These are phyloP conservation scores for Scleroderma bovista DNA, from an alignment of 768 basidiomycete genomes.

Conservation along the genomic window DNA sequence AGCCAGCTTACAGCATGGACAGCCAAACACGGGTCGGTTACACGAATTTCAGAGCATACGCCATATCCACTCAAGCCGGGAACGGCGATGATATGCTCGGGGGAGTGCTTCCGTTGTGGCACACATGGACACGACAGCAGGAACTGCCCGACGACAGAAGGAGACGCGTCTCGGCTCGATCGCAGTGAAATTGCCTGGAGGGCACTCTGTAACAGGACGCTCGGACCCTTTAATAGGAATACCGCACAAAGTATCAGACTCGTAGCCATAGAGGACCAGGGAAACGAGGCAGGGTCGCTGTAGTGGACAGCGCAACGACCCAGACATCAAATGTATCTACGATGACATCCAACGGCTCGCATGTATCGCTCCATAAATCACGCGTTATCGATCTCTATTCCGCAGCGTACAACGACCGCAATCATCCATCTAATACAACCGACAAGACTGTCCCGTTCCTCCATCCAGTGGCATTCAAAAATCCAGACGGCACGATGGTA, in stretches of 20 bases:
- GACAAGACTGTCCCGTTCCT: neutral
- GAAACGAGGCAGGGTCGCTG: neutral
- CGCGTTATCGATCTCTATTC: neutral
- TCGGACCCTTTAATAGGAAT: neutral
- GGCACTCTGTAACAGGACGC: neutral
- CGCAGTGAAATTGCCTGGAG: neutral
- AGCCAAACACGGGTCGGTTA: neutral
- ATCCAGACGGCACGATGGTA: neutral
- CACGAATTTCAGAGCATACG: neutral
- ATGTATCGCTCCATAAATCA: neutral
- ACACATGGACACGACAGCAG: neutral
- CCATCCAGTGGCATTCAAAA: neutral
- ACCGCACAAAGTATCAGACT: neutral
- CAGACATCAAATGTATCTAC: neutral
- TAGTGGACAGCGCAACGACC: neutral
- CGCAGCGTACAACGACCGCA: neutral
- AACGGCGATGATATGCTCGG: neutral
- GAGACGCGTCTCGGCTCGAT: neutral
- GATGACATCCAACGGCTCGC: neutral
- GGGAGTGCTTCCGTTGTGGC: neutral
- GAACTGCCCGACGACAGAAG: neutral
- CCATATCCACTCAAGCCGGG: neutral
- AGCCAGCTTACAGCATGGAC: neutral
- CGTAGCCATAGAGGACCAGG: neutral
- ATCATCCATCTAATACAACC: neutral